Conservation (phyloP, 2,329 filamentous ascomycete species). For the Fusarium sp. region DNA sequence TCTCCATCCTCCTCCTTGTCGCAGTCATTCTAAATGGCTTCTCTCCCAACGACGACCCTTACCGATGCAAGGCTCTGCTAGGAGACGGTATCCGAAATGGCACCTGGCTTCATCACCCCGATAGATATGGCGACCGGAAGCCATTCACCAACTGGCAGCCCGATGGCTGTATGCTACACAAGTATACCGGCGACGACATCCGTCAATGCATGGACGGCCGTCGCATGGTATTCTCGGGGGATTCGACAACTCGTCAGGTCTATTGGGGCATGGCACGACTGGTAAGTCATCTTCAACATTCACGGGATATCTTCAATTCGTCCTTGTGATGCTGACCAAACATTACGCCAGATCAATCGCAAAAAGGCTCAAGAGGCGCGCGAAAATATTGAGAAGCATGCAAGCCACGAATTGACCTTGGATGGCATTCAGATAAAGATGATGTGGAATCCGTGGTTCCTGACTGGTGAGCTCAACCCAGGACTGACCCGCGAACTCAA, state of each 20-base stretch:
- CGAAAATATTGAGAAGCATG: slow-evolving; percentile 17
- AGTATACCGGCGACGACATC: slow-evolving; percentile 64
- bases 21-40: slow-evolving; percentile 27
- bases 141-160: slow-evolving; percentile 67
- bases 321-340: not conserved
- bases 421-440: slow-evolving; percentile 63
- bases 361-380: slow-evolving; percentile 24
- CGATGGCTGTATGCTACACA: slow-evolving; percentile 66
- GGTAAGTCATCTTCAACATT: slow-evolving; percentile 26
- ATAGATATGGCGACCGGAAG: slow-evolving; percentile 40
- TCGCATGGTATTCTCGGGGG: slow-evolving; percentile 69
- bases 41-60: slow-evolving; percentile 53
- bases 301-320: not conserved
- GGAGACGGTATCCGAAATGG: slow-evolving; percentile 55
- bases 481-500: slow-evolving; percentile 37
- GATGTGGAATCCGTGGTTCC: slow-evolving; percentile 72
- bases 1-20: slow-evolving; percentile 30
- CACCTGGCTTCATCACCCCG: slow-evolving; percentile 56
- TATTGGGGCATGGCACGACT: slow-evolving; percentile 64
- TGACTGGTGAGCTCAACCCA: slow-evolving; percentile 49
- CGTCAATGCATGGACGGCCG: slow-evolving; percentile 61
- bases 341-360: slow-evolving; percentile 34
- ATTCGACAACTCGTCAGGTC: slow-evolving; percentile 68
- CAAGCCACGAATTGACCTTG: slow-evolving; percentile 50
- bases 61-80: slow-evolving; percentile 62